Evolutionary conservation across 495 filamentous ascomycete species (phyloP).

Genomic region (Xylaria palmicola): DNA sequence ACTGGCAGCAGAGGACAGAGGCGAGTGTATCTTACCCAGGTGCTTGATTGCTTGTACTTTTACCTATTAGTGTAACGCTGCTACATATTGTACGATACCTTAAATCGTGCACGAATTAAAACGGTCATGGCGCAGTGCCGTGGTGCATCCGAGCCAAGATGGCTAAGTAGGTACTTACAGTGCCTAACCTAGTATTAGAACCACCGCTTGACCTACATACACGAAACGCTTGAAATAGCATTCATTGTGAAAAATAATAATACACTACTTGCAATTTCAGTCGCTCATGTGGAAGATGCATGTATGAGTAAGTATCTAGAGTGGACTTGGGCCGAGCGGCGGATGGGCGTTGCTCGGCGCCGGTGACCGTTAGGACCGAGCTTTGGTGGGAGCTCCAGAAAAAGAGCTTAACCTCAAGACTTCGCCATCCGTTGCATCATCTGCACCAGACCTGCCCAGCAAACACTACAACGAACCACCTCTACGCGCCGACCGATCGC

Average conservation of each 20-base stretch:
- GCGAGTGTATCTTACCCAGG: conserved; percentile 7
- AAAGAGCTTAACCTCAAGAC: conserved; percentile 13
- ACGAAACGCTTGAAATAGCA: background rate
- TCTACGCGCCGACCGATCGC: background rate
- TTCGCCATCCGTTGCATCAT: conserved; percentile 30
- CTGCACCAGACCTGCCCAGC: background rate
- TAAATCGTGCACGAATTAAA: too few species aligned
- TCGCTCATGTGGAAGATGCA: background rate
- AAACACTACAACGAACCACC: background rate
- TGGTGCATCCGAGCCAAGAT: too few species aligned
- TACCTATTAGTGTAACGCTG: background rate
- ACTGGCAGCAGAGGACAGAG: conserved; percentile 37
- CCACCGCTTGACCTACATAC: too few species aligned
- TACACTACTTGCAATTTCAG: too few species aligned
- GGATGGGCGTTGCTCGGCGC: conserved; percentile 24
- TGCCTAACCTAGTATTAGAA: too few species aligned
- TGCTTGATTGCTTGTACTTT: background rate
- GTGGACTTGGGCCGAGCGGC: background rate
- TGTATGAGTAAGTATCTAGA: background rate
- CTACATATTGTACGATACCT: background rate
- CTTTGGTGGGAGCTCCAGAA: conserved; percentile 15
- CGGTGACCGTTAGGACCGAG: conserved; percentile 27
- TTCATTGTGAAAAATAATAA: too few species aligned
- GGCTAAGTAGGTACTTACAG: too few species aligned
- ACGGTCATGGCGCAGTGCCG: too few species aligned